phyloP scores from a whole-genome alignment of 306 rosid genomes.

The Rosa lucieae region DNA sequence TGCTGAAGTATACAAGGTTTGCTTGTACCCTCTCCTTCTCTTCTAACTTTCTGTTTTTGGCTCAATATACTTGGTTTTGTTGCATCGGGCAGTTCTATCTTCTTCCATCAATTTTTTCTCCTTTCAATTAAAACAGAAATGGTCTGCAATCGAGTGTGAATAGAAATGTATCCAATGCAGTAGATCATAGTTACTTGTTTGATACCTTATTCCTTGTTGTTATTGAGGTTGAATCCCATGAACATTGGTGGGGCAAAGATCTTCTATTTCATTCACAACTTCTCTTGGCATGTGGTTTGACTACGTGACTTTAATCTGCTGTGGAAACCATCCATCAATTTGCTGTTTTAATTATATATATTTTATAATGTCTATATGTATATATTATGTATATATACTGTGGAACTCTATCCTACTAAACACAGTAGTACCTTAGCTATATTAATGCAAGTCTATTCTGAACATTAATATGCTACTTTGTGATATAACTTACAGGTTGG shows the following conservation, averaged over 20 bases:
- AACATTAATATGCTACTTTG: slow-evolving; percentile 11
- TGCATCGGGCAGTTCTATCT: neutral
- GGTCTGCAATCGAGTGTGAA: neutral
- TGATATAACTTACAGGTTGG: slow-evolving; percentile 59
- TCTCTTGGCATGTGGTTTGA: neutral
- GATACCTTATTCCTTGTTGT: slow-evolving; percentile 5
- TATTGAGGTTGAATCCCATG: neutral
- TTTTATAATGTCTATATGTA: too few species aligned
- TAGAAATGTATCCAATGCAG: too few species aligned
- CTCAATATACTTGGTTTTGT: neutral
- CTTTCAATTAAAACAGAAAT: neutral
- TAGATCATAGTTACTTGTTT: neutral
- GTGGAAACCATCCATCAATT: neutral
- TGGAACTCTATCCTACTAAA: neutral
- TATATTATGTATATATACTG: too few species aligned
- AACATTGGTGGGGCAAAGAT: neutral
- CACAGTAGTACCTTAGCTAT: neutral
- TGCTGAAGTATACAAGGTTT: slow-evolving; percentile 87
- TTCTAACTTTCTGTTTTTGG: slow-evolving; percentile 1
- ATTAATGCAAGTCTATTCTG: neutral
- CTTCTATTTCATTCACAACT: neutral
- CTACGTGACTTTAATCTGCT: neutral
- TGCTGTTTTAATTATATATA: neutral
- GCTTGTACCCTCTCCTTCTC: slow-evolving; percentile 7
- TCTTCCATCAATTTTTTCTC: neutral